Conservation (phyloP, 208 protist genomes). For the Trypanosoma mega region DNA sequence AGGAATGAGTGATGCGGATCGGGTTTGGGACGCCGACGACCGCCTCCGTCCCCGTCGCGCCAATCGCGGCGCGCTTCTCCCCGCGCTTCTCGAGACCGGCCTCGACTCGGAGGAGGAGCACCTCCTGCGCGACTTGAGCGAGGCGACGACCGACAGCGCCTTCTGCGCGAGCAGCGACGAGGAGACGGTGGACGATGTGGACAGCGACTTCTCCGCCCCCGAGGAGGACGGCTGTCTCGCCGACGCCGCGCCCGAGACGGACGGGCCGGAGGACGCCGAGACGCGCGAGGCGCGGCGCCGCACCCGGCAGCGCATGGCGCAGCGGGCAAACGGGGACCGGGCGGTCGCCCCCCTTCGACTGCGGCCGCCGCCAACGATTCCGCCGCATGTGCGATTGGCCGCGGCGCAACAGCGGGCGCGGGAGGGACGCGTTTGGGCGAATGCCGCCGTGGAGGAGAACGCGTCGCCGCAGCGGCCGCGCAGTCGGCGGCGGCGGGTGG, state of each 20-base stretch:
- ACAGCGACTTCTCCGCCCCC: constrained; percentile 79
- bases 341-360: constrained; percentile 27
- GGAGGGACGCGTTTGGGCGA: constrained; percentile 23
- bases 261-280: constrained; percentile 45
- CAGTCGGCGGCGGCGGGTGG: neutral
- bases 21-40: constrained; percentile 33
- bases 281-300: constrained; percentile 46
- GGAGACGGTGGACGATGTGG: constrained; percentile 59
- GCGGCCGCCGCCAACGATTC: constrained; percentile 52
- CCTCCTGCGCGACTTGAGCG: constrained; percentile 44
- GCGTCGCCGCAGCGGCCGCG: neutral
- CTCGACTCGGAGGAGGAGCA: constrained; percentile 69
- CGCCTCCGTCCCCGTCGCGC: constrained; percentile 36
- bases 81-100: constrained; percentile 63
- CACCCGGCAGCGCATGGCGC: constrained; percentile 23
- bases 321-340: constrained; percentile 1
- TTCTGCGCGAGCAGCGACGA: constrained; percentile 58
- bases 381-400: constrained; percentile 40
- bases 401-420: constrained; percentile 43
- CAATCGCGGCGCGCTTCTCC: constrained; percentile 61
- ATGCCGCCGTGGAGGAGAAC: neutral
- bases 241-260: constrained; percentile 40
- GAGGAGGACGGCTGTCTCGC: constrained; percentile 41
- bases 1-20: neutral
- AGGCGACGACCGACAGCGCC: constrained; percentile 54